Base-by-base conservation (phyloP, 2,329 filamentous ascomycete genomes). In the Trichoderma breve region DNA sequence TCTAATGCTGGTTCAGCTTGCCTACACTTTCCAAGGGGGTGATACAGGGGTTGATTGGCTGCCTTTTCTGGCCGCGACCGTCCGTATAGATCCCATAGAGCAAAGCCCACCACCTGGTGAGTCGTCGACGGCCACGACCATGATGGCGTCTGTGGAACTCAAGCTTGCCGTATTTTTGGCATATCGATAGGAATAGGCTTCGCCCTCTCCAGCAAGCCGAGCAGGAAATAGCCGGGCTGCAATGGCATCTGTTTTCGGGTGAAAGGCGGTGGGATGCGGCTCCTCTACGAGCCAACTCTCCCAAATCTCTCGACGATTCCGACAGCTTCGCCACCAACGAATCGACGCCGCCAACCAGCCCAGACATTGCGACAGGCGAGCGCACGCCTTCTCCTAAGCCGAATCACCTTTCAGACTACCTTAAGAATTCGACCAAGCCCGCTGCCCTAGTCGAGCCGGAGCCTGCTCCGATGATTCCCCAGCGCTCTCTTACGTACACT, bases 401-500 rank as follows among this genome's bases (percentile, higher is more conserved):
- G 15, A 92, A 93, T 77, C 92, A 93, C 78, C 84, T 91, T 39
- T 91, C 91, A 14, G 88, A 85, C 71, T 92, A 91, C 75, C 89
- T 92, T 77, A 86, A 86, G 65, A 83, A 86, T 21, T 84, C 88
- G 9, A 82, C 82, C 64, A 84, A 85, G 74, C 81, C 81, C 72
- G 76, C 84, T 6, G 77, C 80, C 76, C 70, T 75, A 60, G 73
- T 70, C 61, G 72, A 86, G 75, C 77, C 81, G 55, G 79, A 85
- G 3, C 80, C 84, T 2, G 82, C 83, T 4, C 82, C 83, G 2
- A 26, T 18, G 18, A 90, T 98, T 73, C 95, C 95, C 5, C 87
- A 89, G 79, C 90, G 95, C 71, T 91, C 94, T 3, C 88, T 92
- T 4, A 95, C 93, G 11, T 95, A 98, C 83, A 97, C 93, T 77